Evolutionary conservation across 1,284 basidiomycete genomes (phyloP).

Genomic region (Sporisorium reilianum): DNA sequence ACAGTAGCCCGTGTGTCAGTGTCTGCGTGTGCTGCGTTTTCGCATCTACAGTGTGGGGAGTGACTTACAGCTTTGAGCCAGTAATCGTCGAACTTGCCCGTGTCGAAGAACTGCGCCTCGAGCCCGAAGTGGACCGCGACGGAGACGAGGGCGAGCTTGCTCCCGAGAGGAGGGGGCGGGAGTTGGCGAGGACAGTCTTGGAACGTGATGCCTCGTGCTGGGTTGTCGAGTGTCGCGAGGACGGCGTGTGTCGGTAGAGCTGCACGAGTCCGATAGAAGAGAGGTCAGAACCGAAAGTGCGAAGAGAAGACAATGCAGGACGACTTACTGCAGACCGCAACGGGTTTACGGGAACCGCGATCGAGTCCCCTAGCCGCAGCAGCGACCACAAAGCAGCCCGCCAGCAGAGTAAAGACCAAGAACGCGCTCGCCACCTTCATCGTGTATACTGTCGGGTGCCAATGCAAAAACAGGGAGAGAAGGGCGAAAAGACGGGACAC

Average conservation of each 20-base stretch:
- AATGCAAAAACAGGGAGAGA: background rate
- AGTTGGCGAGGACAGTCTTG: background rate
- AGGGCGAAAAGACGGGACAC: background rate
- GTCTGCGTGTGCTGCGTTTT: background rate
- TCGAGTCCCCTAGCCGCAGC: background rate
- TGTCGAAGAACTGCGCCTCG: conserved; percentile 3
- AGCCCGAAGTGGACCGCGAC: conserved; percentile 7
- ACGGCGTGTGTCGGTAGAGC: conserved; percentile 7
- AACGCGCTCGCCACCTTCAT: background rate
- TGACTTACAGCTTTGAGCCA: conserved; percentile 13
- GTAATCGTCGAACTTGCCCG: conserved; percentile 6
- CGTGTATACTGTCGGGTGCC: background rate
- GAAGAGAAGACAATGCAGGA: background rate
- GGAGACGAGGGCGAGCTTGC: conserved; percentile 3
- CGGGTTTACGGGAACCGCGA: background rate
- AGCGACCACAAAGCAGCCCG: background rate
- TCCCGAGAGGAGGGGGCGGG: background rate
- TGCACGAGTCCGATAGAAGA: background rate
- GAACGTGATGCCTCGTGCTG: conserved; percentile 16
- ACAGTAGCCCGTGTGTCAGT: background rate
- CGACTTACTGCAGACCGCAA: conserved; percentile 32
- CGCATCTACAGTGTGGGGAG: background rate
- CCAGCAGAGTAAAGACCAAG: background rate
- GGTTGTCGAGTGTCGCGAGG: conserved; percentile 3
- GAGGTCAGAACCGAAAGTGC: background rate